Percentiles rank a stretch among this genome's conserved stretches.
phyloP scores from a whole-genome alignment of 805 yeast genomes.

The Blastobotrys americana region DNA sequence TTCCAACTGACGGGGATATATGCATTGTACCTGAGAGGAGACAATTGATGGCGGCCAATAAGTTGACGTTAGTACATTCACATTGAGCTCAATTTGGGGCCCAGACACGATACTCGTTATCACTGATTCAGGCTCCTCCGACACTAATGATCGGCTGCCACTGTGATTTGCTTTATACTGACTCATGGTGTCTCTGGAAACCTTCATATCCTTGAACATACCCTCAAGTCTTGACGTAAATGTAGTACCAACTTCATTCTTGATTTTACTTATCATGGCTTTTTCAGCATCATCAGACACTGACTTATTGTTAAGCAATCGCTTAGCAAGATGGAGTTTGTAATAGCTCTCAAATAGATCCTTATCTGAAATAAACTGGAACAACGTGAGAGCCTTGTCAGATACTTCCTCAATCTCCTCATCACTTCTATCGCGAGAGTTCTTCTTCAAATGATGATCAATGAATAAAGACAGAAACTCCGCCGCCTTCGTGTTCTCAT shows the following conservation, averaged over 20 bases:
- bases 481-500: slow-evolving; percentile 40
- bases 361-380: slow-evolving; percentile 68
- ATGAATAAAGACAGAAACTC: slow-evolving; percentile 53
- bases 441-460: slow-evolving; percentile 49
- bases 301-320: slow-evolving; percentile 48
- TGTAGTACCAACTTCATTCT: slow-evolving; percentile 71
- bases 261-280: slow-evolving; percentile 54
- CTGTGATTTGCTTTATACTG: slow-evolving; percentile 32
- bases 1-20: slow-evolving; percentile 39
- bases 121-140: background rate
- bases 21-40: slow-evolving; percentile 21
- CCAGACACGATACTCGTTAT: slow-evolving; percentile 18
- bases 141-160: too few species aligned
- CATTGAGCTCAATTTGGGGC: slow-evolving; percentile 35
- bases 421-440: slow-evolving; percentile 41
- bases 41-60: slow-evolving; percentile 59
- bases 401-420: slow-evolving; percentile 43
- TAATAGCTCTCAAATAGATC: slow-evolving; percentile 80
- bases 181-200: slow-evolving; percentile 43
- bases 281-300: slow-evolving; percentile 60
- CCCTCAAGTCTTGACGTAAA: slow-evolving; percentile 75
- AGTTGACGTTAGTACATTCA: slow-evolving; percentile 51
- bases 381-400: slow-evolving; percentile 50
- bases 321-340: slow-evolving; percentile 77
- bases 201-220: slow-evolving; percentile 74